Evolutionary conservation across 2,329 filamentous ascomycete genomes (phyloP).

Genomic region (Cladosporium sp.): DNA sequence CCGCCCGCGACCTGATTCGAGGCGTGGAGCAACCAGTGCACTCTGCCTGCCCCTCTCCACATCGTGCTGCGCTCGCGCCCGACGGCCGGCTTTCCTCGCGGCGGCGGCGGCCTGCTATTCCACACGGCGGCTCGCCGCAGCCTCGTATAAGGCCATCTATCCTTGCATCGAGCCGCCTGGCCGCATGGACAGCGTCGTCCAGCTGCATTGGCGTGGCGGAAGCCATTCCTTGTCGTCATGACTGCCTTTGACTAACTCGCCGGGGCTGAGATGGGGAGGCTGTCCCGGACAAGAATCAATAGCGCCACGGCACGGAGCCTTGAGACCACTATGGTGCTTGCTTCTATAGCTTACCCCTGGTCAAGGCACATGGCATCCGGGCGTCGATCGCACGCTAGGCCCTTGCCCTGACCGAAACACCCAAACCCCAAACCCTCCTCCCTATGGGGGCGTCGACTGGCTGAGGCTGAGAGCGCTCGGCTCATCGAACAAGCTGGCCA

Average conservation of each 20-base stretch:
- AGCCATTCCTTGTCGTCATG: constrained; percentile 3
- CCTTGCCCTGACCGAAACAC: constrained; percentile 2
- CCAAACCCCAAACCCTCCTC: constrained; percentile 1
- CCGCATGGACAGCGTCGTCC: background rate
- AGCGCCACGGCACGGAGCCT: background rate
- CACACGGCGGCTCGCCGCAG: background rate
- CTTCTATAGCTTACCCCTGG: constrained; percentile 9
- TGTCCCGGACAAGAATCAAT: constrained; percentile 6
- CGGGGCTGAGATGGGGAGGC: background rate
- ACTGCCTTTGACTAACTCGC: background rate
- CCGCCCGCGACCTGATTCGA: background rate
- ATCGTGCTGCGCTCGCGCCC: background rate
- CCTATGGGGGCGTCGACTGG: background rate
- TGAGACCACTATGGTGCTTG: background rate
- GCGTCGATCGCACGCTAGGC: constrained; percentile 3
- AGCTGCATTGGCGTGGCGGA: background rate
- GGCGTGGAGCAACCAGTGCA: background rate
- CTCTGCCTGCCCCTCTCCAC: background rate
- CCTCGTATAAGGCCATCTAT: background rate
- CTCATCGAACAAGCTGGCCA: background rate
- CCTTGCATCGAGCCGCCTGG: background rate
- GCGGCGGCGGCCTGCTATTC: too few species aligned
- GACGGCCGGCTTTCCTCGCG: too few species aligned
- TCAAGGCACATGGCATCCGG: constrained; percentile 3
- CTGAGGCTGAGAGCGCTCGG: background rate